Conservation (phyloP, 768 basidiomycete genomes). For the Leucogyrophana mollusca region DNA sequence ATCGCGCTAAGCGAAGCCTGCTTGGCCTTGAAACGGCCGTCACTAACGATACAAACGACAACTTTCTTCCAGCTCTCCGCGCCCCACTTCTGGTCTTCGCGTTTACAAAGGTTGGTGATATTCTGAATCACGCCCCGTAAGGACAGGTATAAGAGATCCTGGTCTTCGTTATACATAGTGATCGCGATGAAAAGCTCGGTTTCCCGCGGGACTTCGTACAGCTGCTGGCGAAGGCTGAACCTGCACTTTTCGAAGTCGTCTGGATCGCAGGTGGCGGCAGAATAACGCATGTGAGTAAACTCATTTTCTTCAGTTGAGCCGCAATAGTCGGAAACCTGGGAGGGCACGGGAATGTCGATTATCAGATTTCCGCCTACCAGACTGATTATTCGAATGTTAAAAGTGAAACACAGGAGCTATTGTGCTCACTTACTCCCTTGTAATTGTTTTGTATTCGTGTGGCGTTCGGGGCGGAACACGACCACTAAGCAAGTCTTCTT, state of each 20-base stretch:
- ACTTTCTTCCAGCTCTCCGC: slow-evolving; percentile 92
- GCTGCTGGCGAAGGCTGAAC: slow-evolving; percentile 79
- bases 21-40: slow-evolving; percentile 94
- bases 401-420: too few relatives aligned
- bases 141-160: slow-evolving; percentile 83
- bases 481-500: too few relatives aligned
- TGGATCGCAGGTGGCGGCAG: slow-evolving; percentile 87
- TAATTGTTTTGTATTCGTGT: too few relatives aligned
- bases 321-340: too few relatives aligned
- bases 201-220: slow-evolving; percentile 68
- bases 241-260: slow-evolving; percentile 86
- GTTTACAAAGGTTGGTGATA: slow-evolving; percentile 95
- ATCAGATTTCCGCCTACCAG: too few relatives aligned
- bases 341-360: too few relatives aligned
- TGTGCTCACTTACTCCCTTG: too few relatives aligned
- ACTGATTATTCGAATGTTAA: too few relatives aligned
- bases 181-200: slow-evolving; percentile 95
- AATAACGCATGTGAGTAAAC: slow-evolving; percentile 81
- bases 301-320: too few relatives aligned
- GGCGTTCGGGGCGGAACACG: too few relatives aligned
- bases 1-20: slow-evolving; percentile 88
- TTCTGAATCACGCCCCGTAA: slow-evolving; percentile 97
- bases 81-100: slow-evolving; percentile 82
- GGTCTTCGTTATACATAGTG: slow-evolving; percentile 92
- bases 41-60: slow-evolving; percentile 84